Conservation (phyloP, 345 rosid species). For the Microthlaspi erraticum region DNA sequence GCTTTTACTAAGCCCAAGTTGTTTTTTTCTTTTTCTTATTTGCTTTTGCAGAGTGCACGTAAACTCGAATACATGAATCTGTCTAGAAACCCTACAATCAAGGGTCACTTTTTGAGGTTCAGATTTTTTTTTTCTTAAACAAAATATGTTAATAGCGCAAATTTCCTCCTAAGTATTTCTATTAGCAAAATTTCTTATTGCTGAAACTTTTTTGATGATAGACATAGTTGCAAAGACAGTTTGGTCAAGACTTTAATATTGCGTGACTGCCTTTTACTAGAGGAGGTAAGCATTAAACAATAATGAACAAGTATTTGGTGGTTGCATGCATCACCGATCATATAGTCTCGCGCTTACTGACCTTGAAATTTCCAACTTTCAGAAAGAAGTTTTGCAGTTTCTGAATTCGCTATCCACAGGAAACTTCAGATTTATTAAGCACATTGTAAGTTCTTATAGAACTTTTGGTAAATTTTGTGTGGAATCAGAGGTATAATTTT, state of each 20-base stretch:
- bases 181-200: too few relatives aligned
- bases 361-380: too few relatives aligned
- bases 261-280: constrained; percentile 73
- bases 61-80: constrained; percentile 75
- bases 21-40: neutral
- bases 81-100: constrained; percentile 67
- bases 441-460: too few relatives aligned
- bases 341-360: too few relatives aligned
- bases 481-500: too few relatives aligned
- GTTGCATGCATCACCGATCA: too few relatives aligned
- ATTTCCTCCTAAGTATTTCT: too few relatives aligned
- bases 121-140: constrained; percentile 19
- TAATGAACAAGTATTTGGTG: neutral
- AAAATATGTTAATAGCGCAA: neutral
- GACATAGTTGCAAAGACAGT: constrained; percentile 50
- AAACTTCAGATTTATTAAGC: too few relatives aligned
- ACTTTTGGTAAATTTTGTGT: too few relatives aligned
- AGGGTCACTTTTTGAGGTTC: constrained; percentile 83
- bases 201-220: constrained; percentile 21
- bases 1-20: too few relatives aligned
- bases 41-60: constrained; percentile 61
- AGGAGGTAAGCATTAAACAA: constrained; percentile 54
- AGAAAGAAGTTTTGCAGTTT: too few relatives aligned
- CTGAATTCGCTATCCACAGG: too few relatives aligned
- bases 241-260: constrained; percentile 64